Evolutionary conservation across 306 rosid species (phyloP).

Genomic region (Cucumis melo): DNA sequence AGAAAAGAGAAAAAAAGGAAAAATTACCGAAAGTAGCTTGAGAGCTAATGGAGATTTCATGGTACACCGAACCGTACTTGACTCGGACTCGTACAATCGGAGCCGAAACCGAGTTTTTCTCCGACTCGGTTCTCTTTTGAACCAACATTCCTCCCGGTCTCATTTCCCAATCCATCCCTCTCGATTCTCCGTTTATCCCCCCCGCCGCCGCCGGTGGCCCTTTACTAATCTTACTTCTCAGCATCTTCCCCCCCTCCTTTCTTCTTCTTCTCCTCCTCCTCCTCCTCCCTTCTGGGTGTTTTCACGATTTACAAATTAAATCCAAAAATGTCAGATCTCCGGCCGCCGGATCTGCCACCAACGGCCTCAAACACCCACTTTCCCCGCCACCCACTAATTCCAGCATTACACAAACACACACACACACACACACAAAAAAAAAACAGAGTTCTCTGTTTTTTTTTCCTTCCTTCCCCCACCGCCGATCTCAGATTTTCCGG

Average conservation of each 20-base stretch:
- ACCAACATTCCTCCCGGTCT: slow-evolving; percentile 92
- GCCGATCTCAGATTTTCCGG: not conserved
- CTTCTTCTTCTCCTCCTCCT: slow-evolving; percentile 5
- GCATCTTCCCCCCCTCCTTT: slow-evolving; percentile 20
- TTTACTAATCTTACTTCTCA: slow-evolving; percentile 33
- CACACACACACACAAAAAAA: not conserved
- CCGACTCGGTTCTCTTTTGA: slow-evolving; percentile 41
- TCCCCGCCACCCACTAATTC: not conserved
- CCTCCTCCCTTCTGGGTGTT: not conserved
- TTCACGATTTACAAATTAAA: not conserved
- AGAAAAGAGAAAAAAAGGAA: not conserved
- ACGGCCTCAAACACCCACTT: not conserved
- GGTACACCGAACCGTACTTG: slow-evolving; percentile 43
- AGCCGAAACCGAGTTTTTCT: slow-evolving; percentile 14
- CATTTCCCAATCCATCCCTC: slow-evolving; percentile 35
- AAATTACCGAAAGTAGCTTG: slow-evolving; percentile 79
- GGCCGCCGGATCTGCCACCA: slow-evolving; percentile 11
- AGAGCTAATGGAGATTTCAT: slow-evolving; percentile 44
- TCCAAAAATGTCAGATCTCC: slow-evolving; percentile 27
- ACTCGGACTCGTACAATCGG: slow-evolving; percentile 47
- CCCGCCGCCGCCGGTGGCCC: slow-evolving; percentile 16
- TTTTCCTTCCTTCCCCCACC: not conserved
- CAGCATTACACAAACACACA: not conserved
- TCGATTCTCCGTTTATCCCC: not conserved
- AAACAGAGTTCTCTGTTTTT: not conserved